Evolutionary conservation across 805 yeast species (phyloP), one percentile per base, ranked within the genome.

Genomic region (Yamadazyma endophytica): DNA sequence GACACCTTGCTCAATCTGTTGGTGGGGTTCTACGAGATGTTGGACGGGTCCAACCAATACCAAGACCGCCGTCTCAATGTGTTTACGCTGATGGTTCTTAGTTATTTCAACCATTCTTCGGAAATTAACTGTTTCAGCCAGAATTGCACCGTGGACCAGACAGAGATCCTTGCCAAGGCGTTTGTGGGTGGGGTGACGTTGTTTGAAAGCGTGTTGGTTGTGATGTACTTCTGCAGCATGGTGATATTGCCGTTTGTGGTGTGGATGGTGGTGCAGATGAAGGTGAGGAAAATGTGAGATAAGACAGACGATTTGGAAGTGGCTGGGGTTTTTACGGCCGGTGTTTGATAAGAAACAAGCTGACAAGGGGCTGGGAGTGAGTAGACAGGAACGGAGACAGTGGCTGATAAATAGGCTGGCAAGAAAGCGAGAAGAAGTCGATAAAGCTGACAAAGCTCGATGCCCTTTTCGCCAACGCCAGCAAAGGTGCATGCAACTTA

Each of bases 1-100:
- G 60, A 58, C 33, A 34, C 47, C 2, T 28, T 54, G 6, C 28
- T 45, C 13, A 56, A 55, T 36, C 18, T 42, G 18, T 19, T 46
- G 8, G 23, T 25, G 7, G 20, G 26, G 4, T 24, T 37, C 17
- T 18, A 13, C 5, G 28, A 37, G 13, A 5, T 17, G 6, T n/a
- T 26, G 2, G 22, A 12, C 11, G 30, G 28, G 7, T 26, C 28
- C 5, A 21, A 29, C 16, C 9, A 24, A 5, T 33, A 13, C 16
- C 17, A 22, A 25, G 37, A 39, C 9, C 9, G 27, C 6, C 17
- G 27, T 8, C 28, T 41, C 11, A 46, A 44, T 13, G 21, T 46
- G 14, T 27, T 52, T 27, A 50, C 54, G 5, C 39, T 40, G 17
- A 30, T 46, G 4, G 17, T 50, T 6, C 30, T 51, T 16, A 37